Evolutionary conservation across 352 stramenopile species (phyloP), one percentile per base, ranked within the genome.

Genomic region (Globisporangium acanthophoron): DNA sequence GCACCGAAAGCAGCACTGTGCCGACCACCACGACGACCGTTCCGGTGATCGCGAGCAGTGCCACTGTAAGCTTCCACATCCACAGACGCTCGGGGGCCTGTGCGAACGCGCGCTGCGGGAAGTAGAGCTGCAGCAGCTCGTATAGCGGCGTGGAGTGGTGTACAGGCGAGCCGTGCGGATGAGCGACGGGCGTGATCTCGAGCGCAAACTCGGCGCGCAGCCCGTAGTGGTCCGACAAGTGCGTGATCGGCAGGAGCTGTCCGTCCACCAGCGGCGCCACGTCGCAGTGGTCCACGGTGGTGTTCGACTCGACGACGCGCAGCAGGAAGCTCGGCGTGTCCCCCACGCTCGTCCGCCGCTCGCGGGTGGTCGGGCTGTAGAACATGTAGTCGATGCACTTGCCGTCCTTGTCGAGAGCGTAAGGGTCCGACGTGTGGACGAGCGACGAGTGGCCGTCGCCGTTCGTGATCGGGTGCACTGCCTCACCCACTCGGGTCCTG

Each of bases 301-400:
- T 90, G 2, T 61, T 54, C 11, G 71, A 61, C 20, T 77, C 58
- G 11, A 86, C 56, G 5, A 89, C 58, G 3, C 57, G 65, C 35
- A 90, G 65, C 56, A 66, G 67, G 29, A 79, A 82, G 24, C 56
- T 70, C n/a, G 47, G 58, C 9, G 73, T 68, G 45, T 78, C 69
- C 4, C 59, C 57, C n/a, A 49, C 35, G 49, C 40, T 47, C 21
- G 54, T 15, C 57, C 49, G 57, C 13, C 66, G 67, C 20, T 76
- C 71, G 33, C 61, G 71, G 8, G 68, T 66, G 0, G 66, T 66
- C 0, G 80, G 72, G 45, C 79, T 76, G 64, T 87, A 87, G 57
- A 93, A 91, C 70, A 93, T 80, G 64, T 90, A 93, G 71, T 93
- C 84, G 57, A 93, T 93, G 62, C 84, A 93, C 56, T 93, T 93